Conservation (phyloP, 2,329 filamentous ascomycete species). For the Penicillium capsulatum region DNA sequence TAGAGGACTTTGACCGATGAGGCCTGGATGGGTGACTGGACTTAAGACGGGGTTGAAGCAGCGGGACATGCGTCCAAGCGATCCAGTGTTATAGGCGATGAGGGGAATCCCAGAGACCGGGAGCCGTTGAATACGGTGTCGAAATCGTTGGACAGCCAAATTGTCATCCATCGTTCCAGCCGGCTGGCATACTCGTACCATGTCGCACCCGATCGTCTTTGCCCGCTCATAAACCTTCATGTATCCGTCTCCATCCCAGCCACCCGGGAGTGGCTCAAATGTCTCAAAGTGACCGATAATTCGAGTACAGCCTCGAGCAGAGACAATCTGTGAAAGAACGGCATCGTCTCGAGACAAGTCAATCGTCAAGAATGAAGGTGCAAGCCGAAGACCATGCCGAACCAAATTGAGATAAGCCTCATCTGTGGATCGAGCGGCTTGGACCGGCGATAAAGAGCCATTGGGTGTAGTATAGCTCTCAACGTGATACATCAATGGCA, state of each 20-base stretch:
- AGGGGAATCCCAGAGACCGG: slow-evolving; percentile 49
- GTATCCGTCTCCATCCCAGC: slow-evolving; percentile 58
- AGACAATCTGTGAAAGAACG: slow-evolving; percentile 50
- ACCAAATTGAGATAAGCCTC: slow-evolving; percentile 54
- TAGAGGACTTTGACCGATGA: slow-evolving; percentile 42
- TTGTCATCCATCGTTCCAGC: slow-evolving; percentile 59
- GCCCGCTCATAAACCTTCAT: slow-evolving; percentile 57
- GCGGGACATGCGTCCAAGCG: slow-evolving; percentile 59
- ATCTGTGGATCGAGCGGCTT: slow-evolving; percentile 25
- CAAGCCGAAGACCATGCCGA: slow-evolving; percentile 57
- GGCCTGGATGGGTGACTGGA: slow-evolving; percentile 52
- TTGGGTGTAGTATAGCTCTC: slow-evolving; percentile 25
- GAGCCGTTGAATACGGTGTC: slow-evolving; percentile 46
- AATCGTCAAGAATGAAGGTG: slow-evolving; percentile 60
- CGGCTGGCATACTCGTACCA: slow-evolving; percentile 59
- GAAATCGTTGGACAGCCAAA: slow-evolving; percentile 56
- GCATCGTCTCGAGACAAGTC: slow-evolving; percentile 56
- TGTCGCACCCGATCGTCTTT: slow-evolving; percentile 55
- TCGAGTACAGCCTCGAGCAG: slow-evolving; percentile 53
- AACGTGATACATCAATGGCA: slow-evolving; percentile 56
- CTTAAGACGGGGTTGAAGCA: slow-evolving; percentile 64
- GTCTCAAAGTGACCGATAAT: slow-evolving; percentile 57
- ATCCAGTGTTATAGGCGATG: slow-evolving; percentile 62
- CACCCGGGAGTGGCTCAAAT: slow-evolving; percentile 38
- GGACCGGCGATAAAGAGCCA: slow-evolving; percentile 23